Evolutionary conservation across 345 rosid genomes (phyloP).

Genomic region (Streptanthus diversifolius): DNA sequence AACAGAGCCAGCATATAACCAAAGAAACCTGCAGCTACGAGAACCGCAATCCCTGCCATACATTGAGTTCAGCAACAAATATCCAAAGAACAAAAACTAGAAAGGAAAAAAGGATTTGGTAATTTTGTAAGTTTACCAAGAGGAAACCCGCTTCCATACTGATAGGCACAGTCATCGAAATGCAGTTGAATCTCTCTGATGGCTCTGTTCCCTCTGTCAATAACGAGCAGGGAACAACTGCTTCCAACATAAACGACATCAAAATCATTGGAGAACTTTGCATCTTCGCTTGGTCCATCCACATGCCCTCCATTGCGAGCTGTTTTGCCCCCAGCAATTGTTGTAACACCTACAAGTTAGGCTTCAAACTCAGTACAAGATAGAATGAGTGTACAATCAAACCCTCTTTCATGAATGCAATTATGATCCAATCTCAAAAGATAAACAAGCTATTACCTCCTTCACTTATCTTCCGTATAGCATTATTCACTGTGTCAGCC

Average conservation of each 20-base stretch:
- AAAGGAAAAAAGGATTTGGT: background rate
- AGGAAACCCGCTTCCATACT: slow-evolving; percentile 91
- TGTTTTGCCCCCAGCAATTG: slow-evolving; percentile 95
- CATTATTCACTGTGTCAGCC: slow-evolving; percentile 89
- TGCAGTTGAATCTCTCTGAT: slow-evolving; percentile 96
- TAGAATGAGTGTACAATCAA: background rate
- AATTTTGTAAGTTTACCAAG: slow-evolving; percentile 47
- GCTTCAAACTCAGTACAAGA: slow-evolving; percentile 1
- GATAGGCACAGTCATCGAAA: slow-evolving; percentile 98
- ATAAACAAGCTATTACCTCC: slow-evolving; percentile 47
- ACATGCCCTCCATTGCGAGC: slow-evolving; percentile 77
- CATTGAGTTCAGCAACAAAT: background rate
- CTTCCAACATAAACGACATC: slow-evolving; percentile 95
- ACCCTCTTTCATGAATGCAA: background rate
- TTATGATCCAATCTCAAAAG: background rate
- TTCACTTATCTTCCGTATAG: slow-evolving; percentile 92
- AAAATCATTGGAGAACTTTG: slow-evolving; percentile 90
- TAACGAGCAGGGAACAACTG: slow-evolving; percentile 92
- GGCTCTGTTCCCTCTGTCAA: slow-evolving; percentile 92
- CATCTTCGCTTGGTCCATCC: slow-evolving; percentile 99
- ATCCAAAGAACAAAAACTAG: background rate
- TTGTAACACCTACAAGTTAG: slow-evolving; percentile 67
- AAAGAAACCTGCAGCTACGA: slow-evolving; percentile 83
- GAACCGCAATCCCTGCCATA: slow-evolving; percentile 76
- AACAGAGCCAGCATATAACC: slow-evolving; percentile 97